These are phyloP conservation scores for Arctium lappa DNA, from an alignment of 129 eudicot species.

Conservation along the genomic window DNA sequence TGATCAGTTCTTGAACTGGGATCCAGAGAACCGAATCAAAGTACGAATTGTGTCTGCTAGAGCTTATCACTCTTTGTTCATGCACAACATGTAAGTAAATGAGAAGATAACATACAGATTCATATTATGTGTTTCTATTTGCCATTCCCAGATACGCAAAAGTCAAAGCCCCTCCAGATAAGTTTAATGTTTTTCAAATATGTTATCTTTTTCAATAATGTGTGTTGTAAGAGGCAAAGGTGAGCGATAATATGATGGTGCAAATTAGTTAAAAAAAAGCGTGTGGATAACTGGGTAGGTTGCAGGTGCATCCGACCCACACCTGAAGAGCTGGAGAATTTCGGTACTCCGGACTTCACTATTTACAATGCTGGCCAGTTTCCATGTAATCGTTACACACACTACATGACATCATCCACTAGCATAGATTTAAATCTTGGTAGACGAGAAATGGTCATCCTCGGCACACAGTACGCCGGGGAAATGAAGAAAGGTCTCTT, in stretches of 20 bases:
- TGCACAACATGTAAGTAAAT: slow-evolving; percentile 94
- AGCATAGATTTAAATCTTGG: slow-evolving; percentile 94
- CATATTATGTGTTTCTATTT: slow-evolving; percentile 14
- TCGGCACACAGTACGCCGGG: slow-evolving; percentile 99
- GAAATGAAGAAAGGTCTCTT: slow-evolving; percentile 99
- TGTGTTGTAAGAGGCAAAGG: background rate
- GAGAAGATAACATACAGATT: background rate
- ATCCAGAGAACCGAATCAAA: slow-evolving; percentile 88
- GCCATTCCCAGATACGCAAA: slow-evolving; percentile 32
- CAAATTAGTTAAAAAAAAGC: slow-evolving; percentile 24
- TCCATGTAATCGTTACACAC: slow-evolving; percentile 98
- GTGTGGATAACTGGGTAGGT: slow-evolving; percentile 77
- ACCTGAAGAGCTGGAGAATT: slow-evolving; percentile 96
- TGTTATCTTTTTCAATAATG: background rate
- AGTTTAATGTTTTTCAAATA: slow-evolving; percentile 24
- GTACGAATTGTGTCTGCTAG: slow-evolving; percentile 96
- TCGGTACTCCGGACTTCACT: slow-evolving; percentile 99
- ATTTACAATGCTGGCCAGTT: slow-evolving; percentile 98
- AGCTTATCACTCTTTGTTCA: slow-evolving; percentile 95
- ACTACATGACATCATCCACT: slow-evolving; percentile 99
- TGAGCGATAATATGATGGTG: slow-evolving; percentile 18
- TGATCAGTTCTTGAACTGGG: slow-evolving; percentile 98
- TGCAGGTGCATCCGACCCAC: slow-evolving; percentile 99
- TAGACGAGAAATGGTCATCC: slow-evolving; percentile 97
- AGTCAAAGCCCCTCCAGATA: slow-evolving; percentile 47